Evolutionary conservation across 176 grass and related monocot genomes (phyloP).

Genomic region (Phyllostachys edulis): DNA sequence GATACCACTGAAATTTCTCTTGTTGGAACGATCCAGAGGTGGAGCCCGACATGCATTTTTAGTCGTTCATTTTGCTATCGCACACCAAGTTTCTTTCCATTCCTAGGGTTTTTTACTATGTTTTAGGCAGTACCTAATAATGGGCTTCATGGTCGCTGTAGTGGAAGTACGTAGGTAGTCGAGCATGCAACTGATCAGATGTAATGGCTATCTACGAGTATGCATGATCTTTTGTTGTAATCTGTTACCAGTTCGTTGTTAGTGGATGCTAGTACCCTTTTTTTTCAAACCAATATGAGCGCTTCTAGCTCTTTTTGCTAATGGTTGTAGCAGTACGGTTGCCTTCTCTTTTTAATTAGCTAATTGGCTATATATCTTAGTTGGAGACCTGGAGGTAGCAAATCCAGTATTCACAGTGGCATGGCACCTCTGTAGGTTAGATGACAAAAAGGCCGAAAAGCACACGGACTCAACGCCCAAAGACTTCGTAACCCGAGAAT

Average conservation of each 20-base stretch:
- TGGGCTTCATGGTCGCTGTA: constrained; percentile 8
- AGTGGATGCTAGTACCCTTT: neutral
- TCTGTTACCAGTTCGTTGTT: neutral
- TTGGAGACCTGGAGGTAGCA: neutral
- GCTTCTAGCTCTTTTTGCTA: neutral
- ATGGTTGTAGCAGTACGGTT: neutral
- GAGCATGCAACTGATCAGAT: constrained; percentile 3
- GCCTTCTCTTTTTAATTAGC: neutral
- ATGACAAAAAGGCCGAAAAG: neutral
- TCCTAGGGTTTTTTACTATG: neutral
- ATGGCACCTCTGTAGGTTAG: too few species aligned
- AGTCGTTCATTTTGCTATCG: neutral
- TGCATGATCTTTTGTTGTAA: constrained; percentile 1
- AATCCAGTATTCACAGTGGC: too few species aligned
- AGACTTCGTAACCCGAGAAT: neutral
- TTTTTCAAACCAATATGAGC: too few species aligned
- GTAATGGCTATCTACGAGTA: constrained; percentile 15
- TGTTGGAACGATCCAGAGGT: neutral
- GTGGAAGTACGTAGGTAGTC: constrained; percentile 4
- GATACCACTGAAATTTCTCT: neutral
- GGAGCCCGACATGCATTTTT: neutral
- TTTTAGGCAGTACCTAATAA: constrained; percentile 26
- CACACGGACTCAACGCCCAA: neutral
- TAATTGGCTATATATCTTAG: neutral
- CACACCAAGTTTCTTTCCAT: neutral